Evolutionary conservation across 2,329 filamentous ascomycete species (phyloP).

Genomic region (Microascus cirrosus): DNA sequence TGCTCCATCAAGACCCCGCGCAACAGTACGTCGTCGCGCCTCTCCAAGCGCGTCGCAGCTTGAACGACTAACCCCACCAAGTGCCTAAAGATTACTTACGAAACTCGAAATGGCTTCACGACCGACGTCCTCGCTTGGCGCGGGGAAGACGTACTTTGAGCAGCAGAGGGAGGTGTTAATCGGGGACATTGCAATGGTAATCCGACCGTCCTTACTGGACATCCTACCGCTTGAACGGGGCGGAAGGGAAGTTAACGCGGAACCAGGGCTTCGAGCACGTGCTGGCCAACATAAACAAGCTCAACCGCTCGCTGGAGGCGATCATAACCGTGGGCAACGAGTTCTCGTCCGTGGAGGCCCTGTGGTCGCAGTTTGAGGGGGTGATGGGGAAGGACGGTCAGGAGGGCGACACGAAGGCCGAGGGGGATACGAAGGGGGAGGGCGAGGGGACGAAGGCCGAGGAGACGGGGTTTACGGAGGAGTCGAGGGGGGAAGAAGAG

Average conservation of each 20-base stretch:
- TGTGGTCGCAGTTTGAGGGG: constrained; percentile 95
- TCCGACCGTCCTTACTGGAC: neutral
- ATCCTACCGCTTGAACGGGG: neutral
- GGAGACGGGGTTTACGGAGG: constrained; percentile 1
- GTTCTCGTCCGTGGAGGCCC: constrained; percentile 88
- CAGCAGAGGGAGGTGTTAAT: constrained; percentile 63
- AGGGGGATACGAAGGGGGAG: constrained; percentile 11
- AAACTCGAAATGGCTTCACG: constrained; percentile 1
- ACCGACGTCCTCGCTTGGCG: neutral
- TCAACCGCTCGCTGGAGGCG: constrained; percentile 85
- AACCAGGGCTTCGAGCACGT: constrained; percentile 73
- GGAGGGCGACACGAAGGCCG: constrained; percentile 6
- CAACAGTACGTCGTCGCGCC: neutral
- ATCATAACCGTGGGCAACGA: constrained; percentile 93
- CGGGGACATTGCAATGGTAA: constrained; percentile 60
- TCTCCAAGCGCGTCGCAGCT: neutral
- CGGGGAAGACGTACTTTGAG: constrained; percentile 58
- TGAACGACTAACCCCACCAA: neutral
- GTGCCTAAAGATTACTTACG: neutral
- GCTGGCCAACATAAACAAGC: constrained; percentile 87
- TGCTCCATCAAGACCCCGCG: neutral
- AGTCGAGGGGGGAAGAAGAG: neutral
- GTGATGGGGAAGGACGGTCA: constrained; percentile 70
- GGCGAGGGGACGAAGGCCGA: constrained; percentile 9
- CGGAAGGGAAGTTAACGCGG: neutral